Evolutionary conservation across 2,329 filamentous ascomycete genomes (phyloP), one percentile per base, ranked within the genome.

Genomic region (Alternaria sp.): DNA sequence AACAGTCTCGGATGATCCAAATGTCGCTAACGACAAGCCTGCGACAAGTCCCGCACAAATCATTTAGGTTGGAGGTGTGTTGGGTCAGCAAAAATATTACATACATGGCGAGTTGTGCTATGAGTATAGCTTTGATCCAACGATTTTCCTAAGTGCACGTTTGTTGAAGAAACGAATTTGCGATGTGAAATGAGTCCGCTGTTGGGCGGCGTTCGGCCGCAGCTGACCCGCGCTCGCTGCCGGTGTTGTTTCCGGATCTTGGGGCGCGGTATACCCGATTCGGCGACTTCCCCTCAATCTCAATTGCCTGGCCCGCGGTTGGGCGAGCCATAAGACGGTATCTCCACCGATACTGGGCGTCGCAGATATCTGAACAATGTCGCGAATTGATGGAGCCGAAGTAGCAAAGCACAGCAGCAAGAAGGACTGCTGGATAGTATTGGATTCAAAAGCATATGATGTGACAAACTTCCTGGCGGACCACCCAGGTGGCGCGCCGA

Each of bases 391-490:
- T 53, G 77, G 76, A 45, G 75, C 75, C 41, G 77, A 79, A 41
- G 72, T 79, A 55, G 75, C 72, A 30, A 75, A 75, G 58, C 78
- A 80, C 62, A 71, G 67, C 44, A 76, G 53, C 55, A 78, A 74
- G 51, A 73, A 77, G 10, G 74, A 74, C 8, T 83, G 82, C 68
- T 93, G 90, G 90, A 86, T 92, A 54, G 88, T 91, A 6, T 84
- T 92, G 9, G 86, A 92, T 73, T 86, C 86, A 37, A 86, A 87
- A 66, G 88, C 92, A 6, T 92, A 89, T 80, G 87, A 92, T 75
- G 79, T 92, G 30, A 89, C 87, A 5, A 83, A 85, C 14, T 92
- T 92, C 72, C 81, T 88, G 6, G 83, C 84, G 8, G 82, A 88
- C 54, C 88, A 90, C 75, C 87, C 88, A 4, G 88, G 88, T n/a